Conservation (phyloP, 495 filamentous ascomycete genomes). For the Physcia stellaris region DNA sequence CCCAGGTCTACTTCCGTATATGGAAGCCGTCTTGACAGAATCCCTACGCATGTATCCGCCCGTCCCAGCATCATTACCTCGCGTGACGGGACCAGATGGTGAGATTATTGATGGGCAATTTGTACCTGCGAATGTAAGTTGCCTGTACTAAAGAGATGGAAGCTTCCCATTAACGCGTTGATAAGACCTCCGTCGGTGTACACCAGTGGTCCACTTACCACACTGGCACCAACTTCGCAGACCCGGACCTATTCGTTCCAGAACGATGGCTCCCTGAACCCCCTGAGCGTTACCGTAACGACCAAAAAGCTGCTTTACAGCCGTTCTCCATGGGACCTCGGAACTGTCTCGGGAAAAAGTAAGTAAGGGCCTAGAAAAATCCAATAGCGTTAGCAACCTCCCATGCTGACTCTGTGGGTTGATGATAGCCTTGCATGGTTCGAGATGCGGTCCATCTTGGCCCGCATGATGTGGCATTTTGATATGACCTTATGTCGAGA, state of each 20-base stretch:
- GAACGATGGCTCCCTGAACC: conserved; percentile 10
- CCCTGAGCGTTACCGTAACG: neutral
- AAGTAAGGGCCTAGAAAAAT: too few species aligned
- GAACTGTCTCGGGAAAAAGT: conserved; percentile 45
- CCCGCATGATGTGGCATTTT: conserved; percentile 12
- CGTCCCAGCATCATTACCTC: conserved; percentile 13
- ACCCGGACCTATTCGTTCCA: conserved; percentile 6
- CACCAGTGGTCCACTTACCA: conserved; percentile 9
- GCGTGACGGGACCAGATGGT: conserved; percentile 3
- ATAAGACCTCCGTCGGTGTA: too few species aligned
- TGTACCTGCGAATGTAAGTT: conserved; percentile 21
- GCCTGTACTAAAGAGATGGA: too few species aligned
- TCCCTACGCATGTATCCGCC: conserved; percentile 30
- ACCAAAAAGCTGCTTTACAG: conserved; percentile 30
- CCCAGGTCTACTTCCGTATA: conserved; percentile 27
- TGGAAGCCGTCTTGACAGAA: conserved; percentile 30
- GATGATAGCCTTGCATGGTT: conserved; percentile 4
- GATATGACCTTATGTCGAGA: conserved; percentile 10
- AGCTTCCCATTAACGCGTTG: too few species aligned
- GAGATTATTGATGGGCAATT: conserved; percentile 22
- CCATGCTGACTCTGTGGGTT: too few species aligned
- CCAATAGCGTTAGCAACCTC: too few species aligned
- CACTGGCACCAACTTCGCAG: conserved; percentile 16
- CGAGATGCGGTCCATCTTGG: conserved; percentile 9
- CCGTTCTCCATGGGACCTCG: conserved; percentile 44